Conservation (phyloP, 2,329 filamentous ascomycete genomes). For the Aspergillus pseudoglaucus region DNA sequence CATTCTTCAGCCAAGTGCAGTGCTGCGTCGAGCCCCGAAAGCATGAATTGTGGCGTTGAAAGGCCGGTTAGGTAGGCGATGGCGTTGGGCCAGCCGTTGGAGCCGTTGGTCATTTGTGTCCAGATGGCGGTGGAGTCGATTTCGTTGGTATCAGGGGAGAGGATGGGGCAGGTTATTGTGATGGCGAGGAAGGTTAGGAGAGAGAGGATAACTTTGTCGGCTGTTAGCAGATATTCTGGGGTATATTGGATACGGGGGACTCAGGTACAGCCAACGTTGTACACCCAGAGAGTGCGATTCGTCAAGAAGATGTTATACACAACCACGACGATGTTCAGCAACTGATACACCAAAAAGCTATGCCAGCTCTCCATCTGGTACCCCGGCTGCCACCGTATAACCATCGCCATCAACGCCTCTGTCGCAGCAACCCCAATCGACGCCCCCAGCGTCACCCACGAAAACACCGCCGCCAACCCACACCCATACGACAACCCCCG, state of each 20-base stretch:
- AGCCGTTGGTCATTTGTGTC: conserved; percentile 14
- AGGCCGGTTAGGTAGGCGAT: conserved; percentile 19
- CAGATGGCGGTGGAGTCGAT: conserved; percentile 12
- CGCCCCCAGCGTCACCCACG: conserved; percentile 16
- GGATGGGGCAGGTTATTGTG: conserved; percentile 15
- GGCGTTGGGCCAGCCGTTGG: conserved; percentile 17
- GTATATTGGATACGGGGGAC: background rate
- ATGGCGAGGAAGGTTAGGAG: conserved; percentile 15
- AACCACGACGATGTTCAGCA: conserved; percentile 11
- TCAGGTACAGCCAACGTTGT: conserved; percentile 15
- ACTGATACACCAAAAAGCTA: conserved; percentile 17
- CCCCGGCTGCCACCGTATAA: conserved; percentile 15
- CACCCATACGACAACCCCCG: conserved; percentile 16
- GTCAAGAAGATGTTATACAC: conserved; percentile 15
- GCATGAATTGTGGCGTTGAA: conserved; percentile 20
- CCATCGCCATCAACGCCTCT: conserved; percentile 16
- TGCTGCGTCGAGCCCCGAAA: conserved; percentile 17
- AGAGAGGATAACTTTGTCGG: conserved; percentile 13
- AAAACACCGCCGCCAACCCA: conserved; percentile 16
- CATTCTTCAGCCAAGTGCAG: conserved; percentile 19
- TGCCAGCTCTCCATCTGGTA: conserved; percentile 16
- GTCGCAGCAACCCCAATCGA: conserved; percentile 13
- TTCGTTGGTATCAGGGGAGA: conserved; percentile 4
- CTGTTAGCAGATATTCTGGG: background rate
- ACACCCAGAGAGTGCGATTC: conserved; percentile 17